Conservation (phyloP, 2,329 filamentous ascomycete genomes). For the Aspergillus neoniger region DNA sequence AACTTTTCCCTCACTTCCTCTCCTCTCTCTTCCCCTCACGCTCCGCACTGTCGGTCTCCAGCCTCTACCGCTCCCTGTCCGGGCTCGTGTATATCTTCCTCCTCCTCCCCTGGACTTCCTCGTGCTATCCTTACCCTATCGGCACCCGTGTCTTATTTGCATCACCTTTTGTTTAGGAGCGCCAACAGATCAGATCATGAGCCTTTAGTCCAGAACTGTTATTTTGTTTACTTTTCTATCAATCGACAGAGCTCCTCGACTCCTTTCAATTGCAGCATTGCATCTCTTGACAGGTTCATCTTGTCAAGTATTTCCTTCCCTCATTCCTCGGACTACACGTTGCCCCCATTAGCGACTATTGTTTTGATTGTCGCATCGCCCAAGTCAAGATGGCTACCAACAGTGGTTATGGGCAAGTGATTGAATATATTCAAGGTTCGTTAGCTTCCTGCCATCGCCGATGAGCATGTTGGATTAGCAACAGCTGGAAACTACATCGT, state of each 20-base stretch:
- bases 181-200: conserved; percentile 30
- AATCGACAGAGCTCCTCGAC: conserved; percentile 11
- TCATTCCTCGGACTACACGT: conserved; percentile 12
- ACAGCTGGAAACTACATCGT: background rate
- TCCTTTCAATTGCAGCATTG: conserved; percentile 15
- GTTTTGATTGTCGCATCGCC: conserved; percentile 16
- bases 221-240: conserved; percentile 11
- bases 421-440: conserved; percentile 94
- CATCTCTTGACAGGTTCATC: background rate
- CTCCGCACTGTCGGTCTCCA: conserved; percentile 15
- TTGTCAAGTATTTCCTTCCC: background rate
- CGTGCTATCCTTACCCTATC: conserved; percentile 29
- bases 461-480: background rate
- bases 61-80: conserved; percentile 1
- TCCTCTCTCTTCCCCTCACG: conserved; percentile 21
- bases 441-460: conserved; percentile 22
- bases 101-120: conserved; percentile 9
- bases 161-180: conserved; percentile 15
- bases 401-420: conserved; percentile 75
- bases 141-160: conserved; percentile 13
- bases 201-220: conserved; percentile 25
- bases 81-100: conserved; percentile 18
- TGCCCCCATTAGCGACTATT: conserved; percentile 13
- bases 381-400: conserved; percentile 49
- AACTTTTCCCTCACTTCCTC: conserved; percentile 21